Evolutionary conservation across 2,329 filamentous ascomycete species (phyloP), one percentile per base, ranked within the genome.

Genomic region (Cercospora janseana): DNA sequence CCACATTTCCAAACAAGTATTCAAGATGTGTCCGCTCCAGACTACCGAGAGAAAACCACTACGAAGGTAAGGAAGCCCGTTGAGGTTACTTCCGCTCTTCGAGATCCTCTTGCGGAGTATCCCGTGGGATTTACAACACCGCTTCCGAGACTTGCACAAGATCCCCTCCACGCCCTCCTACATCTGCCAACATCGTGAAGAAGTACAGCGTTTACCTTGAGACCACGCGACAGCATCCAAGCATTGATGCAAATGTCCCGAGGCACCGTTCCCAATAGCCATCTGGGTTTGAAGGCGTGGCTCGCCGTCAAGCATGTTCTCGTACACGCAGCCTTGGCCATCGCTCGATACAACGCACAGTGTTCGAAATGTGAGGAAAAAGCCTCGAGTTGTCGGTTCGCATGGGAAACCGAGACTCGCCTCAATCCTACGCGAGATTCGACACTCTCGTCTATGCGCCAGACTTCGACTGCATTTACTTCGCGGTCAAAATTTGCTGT

Each of bases 331-430:
- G 1, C 71, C 73, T 24, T 69, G 62, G 2, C 70, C 72, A 46
- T 75, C 56, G 10, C 63, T 70, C 0, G 73, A 75, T 0, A 74
- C 73, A 6, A 76, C 73, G 46, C 73, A 75, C 2, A 76, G 66
- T 0, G 70, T 74, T 51, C 66, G 62, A 51, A 69, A 68, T 1
- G 68, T 71, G 13, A 76, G 59, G 49, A 75, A 73, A 42, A 74
- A 76, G 9, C 73, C 73, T 61, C 73, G 63, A 1, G 71, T 75
- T 57, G 71, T 66, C 21, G 65, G 69, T 37, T 72, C 66, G 50
- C 76, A 73, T 15, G 68, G 60, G 41, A 76, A 3, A 72, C 55
- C 1, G 70, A 69, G 21, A 73, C 65, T 10, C 59, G 68, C 16
- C 63, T 63, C 49, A 76, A 75, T 27, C 69, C 64, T 12, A 72